Percentiles rank a stretch among this genome's conserved stretches.
phyloP scores from a whole-genome alignment of 108 stramenopile species.

The Conticribra guillardii region DNA sequence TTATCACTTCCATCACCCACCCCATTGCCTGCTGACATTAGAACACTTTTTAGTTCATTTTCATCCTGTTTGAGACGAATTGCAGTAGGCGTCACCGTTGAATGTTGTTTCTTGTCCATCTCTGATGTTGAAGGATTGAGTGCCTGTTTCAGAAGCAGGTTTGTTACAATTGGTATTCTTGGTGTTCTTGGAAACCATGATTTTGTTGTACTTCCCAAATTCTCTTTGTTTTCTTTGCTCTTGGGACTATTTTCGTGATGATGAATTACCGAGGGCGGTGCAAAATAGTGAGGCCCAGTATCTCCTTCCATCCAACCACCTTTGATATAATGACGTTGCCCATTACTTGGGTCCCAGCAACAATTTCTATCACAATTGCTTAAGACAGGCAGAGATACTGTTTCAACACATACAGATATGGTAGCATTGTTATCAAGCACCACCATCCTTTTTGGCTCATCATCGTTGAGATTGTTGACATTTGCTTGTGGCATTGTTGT shows the following conservation, averaged over 20 bases:
- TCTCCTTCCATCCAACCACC: constrained; percentile 3
- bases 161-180: neutral
- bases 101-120: no score
- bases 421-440: neutral
- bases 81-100: no score
- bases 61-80: neutral
- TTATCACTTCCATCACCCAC: neutral
- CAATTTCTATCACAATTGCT: neutral
- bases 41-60: no score
- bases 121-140: no score
- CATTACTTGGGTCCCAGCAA: neutral
- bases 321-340: constrained; percentile 12
- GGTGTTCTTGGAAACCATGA: neutral
- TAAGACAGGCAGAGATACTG: neutral
- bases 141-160: neutral
- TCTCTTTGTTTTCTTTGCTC: neutral
- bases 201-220: neutral
- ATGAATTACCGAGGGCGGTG: constrained; percentile 16
- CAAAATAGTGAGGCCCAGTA: constrained; percentile 8
- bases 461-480: neutral
- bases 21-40: neutral
- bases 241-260: neutral
- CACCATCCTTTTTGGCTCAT: neutral
- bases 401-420: neutral
- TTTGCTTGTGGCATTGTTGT: neutral